Evolutionary conservation across 176 grass and related monocot genomes (phyloP), one percentile per base, ranked within the genome.

Genomic region (Tuctoria greenei): DNA sequence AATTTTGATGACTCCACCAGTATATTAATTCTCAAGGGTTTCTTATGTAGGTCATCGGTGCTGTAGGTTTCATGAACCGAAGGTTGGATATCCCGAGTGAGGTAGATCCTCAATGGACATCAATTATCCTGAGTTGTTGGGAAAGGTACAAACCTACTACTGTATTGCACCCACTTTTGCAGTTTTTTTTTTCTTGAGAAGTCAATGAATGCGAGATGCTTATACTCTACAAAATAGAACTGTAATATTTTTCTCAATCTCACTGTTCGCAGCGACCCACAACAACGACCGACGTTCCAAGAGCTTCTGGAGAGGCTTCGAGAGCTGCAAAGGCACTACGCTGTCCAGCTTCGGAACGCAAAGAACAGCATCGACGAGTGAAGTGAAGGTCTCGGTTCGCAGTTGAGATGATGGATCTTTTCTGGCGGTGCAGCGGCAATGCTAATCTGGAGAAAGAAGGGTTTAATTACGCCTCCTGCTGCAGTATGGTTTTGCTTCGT

Each of bases 1-100:
- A 78, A 55, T 77, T 81, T 61, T 67, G 6, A 4, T 20, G 13
- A 73, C 14, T 67, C 18, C 0, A 50, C 18, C 0, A 50, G 41
- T 20, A 27, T 77, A 87, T 36, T 83, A 64, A 80, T 46, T 69
- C 18, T 28, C 68, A 43, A 71, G 41, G 44, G 8, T 64, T 3
- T 67, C 4, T 55, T 69, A 43, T 86, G 60, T 69, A 99, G 96
- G 85, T 95, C 54, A 99, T 95, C 54, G 96, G 89, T 52, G 89
- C 92, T 14, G 89, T 99, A 31, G 96, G 92, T 66, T 99, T 99
- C 73, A 99, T 99, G 96, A 85, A 99, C 66, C 92, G 92, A 47
- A 86, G 92, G 64, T 71, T 95, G 89, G 96, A 99, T 54, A 80
- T 99, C 57, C 91, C 96, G 2, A 82, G 8, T 61, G 89, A 95